These are phyloP conservation scores for Carex kokanica DNA, from an alignment of 176 grass and related monocot species.

Conservation along the genomic window DNA sequence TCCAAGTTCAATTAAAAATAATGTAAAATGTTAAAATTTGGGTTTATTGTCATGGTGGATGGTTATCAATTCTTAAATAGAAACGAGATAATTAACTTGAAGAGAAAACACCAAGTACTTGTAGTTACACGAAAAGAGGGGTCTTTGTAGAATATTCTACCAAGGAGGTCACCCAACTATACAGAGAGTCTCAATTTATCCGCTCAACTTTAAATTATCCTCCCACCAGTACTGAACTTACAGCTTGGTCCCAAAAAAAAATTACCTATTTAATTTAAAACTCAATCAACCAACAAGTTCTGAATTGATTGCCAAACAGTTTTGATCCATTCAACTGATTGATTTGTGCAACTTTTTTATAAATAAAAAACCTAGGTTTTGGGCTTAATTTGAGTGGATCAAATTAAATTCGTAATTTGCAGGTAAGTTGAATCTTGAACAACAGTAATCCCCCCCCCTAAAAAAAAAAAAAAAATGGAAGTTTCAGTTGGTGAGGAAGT, in stretches of 20 bases:
- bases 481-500: background rate
- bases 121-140: background rate
- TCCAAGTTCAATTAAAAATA: background rate
- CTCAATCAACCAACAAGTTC: background rate
- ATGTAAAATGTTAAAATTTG: background rate
- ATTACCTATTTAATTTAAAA: background rate
- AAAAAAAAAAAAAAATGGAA: no score
- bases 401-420: background rate
- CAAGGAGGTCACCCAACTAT: background rate
- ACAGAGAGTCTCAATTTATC: background rate
- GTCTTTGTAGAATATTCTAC: background rate
- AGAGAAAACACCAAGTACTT: background rate
- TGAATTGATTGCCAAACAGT: background rate
- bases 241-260: background rate
- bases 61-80: background rate
- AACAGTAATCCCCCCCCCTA: background rate
- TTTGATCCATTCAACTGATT: background rate
- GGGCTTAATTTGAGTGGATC: background rate
- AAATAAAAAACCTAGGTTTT: background rate
- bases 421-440: background rate
- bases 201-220: background rate
- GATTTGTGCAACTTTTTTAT: background rate
- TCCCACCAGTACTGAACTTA: background rate
- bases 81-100: background rate
- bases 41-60: background rate